Evolutionary conservation across 1,284 basidiomycete genomes (phyloP), one percentile per base, ranked within the genome.

Genomic region (Puccinia polysora): DNA sequence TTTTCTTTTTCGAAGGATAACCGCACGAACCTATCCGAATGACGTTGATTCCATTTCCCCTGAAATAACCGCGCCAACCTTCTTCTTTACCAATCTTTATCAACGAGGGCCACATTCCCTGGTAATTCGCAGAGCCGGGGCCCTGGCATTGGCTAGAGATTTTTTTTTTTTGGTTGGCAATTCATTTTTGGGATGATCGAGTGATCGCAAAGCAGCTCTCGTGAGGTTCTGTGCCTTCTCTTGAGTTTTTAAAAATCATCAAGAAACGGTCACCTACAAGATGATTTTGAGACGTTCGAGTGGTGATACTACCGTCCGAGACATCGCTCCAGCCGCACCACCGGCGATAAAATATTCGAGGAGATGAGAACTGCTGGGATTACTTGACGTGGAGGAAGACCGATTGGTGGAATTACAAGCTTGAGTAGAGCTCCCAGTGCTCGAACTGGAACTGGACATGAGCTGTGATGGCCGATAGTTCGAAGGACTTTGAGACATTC

Each of bases 281-380:
- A 97, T 96, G 78, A 97, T 97, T 82, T 97, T 97, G 63, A 97
- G 82, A 69, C 93, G 82, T 78, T 97, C 94, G 18, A 97, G 81
- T 15, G 94, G 93, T 75, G 87, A 89, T 60, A 97, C 93, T 34
- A 96, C 89, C 2, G 94, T 96, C 73, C 93, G 84, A 74, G 89
- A 91, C 8, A 90, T 86, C 0, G 79, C 79, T 25, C 80, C 80
- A 1, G 79, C 80, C 6, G 78, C 77, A 18, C 90, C 90, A 63
- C 90, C 90, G 32, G 90, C 90, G 81, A 86, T 80, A 77, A 84
- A 86, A 75, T 85, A 84, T 55, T 86, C 86, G n/a, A 84, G 81
- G 43, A 88, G 82, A 78, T 88, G 84, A 15, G 65, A 58, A 38
- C 53, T 65, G 34, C 12, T 15, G 30, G 23, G 8, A 20, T 28